Evolutionary conservation across 495 filamentous ascomycete species (phyloP).

Genomic region (Penicillium nucicola): DNA sequence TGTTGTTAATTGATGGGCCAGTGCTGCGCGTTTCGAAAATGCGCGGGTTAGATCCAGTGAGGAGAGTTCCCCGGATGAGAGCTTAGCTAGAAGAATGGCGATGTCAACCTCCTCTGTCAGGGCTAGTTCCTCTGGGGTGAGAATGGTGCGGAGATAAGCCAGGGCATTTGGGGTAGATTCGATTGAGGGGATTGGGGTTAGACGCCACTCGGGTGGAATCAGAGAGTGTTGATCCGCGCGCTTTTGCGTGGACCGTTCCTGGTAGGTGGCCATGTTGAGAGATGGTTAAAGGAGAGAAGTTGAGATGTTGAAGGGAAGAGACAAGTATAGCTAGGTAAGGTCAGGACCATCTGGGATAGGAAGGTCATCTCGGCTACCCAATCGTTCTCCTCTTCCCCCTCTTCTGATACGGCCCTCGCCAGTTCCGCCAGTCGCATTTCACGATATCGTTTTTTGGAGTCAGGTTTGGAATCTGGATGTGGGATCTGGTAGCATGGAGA

Average conservation of each 20-base stretch:
- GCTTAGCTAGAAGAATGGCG: conserved; percentile 36
- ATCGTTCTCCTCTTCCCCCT: conserved; percentile 17
- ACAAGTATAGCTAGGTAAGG: not conserved
- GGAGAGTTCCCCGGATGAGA: conserved; percentile 43
- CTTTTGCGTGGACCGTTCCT: conserved; percentile 27
- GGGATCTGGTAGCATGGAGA: conserved; percentile 16
- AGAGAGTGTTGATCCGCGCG: conserved; percentile 26
- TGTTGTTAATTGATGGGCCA: conserved; percentile 57
- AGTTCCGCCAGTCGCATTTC: conserved; percentile 27
- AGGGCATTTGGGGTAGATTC: conserved; percentile 20
- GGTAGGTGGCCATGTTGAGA: conserved; percentile 5
- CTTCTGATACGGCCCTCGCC: conserved; percentile 32
- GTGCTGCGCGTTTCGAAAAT: conserved; percentile 56
- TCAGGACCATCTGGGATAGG: too few relatives aligned
- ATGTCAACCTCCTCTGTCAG: conserved; percentile 50
- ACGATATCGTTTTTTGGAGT: conserved; percentile 29
- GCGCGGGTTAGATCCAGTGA: conserved; percentile 49
- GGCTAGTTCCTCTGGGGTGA: conserved; percentile 44
- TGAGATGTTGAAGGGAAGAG: not conserved
- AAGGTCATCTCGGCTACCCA: not conserved
- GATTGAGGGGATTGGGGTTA: conserved; percentile 20
- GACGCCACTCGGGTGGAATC: conserved; percentile 34
- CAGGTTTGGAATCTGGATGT: conserved; percentile 27
- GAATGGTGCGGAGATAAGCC: conserved; percentile 25
- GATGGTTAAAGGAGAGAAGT: not conserved